Conservation (phyloP, 768 basidiomycete genomes). For the Lentinula aciculospora region DNA sequence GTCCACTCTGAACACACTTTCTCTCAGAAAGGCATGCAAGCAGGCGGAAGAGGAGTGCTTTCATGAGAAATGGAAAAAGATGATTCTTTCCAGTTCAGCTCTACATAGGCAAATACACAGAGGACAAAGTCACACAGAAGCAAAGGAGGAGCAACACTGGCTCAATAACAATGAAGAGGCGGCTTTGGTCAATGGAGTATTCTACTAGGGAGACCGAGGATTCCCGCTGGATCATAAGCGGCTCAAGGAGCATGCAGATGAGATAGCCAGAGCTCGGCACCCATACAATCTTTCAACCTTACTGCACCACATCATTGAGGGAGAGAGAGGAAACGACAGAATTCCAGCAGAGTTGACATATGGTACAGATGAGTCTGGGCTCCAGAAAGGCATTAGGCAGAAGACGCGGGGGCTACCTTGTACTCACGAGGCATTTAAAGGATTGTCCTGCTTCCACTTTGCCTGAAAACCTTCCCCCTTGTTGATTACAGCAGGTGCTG, state of each 20-base stretch:
- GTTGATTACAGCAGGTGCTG: conserved; percentile 26
- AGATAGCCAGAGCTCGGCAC: background rate
- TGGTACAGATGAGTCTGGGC: no score
- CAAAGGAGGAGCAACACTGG: background rate
- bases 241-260: background rate
- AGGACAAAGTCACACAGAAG: background rate
- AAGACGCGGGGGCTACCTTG: background rate
- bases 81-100: background rate
- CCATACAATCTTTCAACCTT: no score
- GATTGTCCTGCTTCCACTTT: conserved; percentile 23
- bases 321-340: no score
- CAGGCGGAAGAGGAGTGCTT: background rate
- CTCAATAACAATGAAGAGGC: background rate
- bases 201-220: background rate
- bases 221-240: background rate
- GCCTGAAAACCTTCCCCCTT: conserved; percentile 23
- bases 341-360: no score
- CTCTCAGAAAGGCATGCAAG: background rate
- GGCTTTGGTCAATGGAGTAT: background rate
- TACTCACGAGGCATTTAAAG: conserved; percentile 3
- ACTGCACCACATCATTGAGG: no score
- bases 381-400: no score
- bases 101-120: background rate
- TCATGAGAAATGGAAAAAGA: background rate
- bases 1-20: background rate